Evolutionary conservation across 257 asterid genomes (phyloP).

Genomic region (Cinchona pubescens): DNA sequence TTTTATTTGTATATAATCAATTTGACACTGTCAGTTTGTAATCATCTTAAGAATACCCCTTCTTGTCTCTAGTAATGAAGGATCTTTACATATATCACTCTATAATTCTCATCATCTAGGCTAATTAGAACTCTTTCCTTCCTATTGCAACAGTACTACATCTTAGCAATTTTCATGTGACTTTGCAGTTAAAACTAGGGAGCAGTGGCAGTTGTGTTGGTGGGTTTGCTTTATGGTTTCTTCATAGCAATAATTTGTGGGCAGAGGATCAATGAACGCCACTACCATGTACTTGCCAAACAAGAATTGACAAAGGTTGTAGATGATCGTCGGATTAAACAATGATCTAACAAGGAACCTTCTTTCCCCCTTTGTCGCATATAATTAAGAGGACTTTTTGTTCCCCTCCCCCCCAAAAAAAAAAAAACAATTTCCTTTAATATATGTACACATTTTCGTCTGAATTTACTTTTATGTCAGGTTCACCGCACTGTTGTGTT

Average conservation of each 20-base stretch:
- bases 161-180: constrained; percentile 10
- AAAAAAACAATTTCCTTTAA: background rate
- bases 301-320: constrained; percentile 86
- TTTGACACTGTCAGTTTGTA: background rate
- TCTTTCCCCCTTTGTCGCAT: background rate
- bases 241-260: constrained; percentile 97
- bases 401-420: too few species aligned
- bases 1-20: background rate
- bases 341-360: background rate
- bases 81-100: background rate
- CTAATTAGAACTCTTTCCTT: background rate
- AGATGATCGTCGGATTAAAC: background rate
- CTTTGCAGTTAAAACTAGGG: constrained; percentile 71
- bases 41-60: background rate
- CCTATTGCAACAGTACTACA: constrained; percentile 2
- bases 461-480: background rate
- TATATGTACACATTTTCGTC: background rate
- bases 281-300: constrained; percentile 96
- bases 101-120: too few species aligned
- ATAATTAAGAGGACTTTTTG: background rate
- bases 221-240: constrained; percentile 97
- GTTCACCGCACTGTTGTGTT: background rate
- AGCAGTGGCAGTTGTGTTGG: constrained; percentile 91
- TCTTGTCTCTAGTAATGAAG: background rate
- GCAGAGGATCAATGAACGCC: constrained; percentile 94